Base-by-base conservation (phyloP, 768 basidiomycete species). In the Mrakia hoshinonis region DNA sequence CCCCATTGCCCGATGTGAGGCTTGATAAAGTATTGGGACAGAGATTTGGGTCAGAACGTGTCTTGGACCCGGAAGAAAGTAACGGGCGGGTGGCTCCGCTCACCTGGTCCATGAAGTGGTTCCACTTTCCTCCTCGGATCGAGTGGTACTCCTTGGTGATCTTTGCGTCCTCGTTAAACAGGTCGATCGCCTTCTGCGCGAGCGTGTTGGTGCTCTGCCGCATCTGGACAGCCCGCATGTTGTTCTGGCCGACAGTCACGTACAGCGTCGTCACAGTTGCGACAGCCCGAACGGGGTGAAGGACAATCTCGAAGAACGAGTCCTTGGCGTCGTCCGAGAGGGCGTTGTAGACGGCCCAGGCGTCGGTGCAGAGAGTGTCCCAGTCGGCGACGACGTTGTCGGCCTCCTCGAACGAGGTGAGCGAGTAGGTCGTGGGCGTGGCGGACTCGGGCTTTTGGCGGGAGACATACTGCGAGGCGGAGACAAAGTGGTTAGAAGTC, bases 291-390 rank as follows among this genome's bases (percentile, higher is more conserved):
- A 87, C 83, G 4, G 87, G 85, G 74, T 88, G 86, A 38, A 87
- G 86, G 1, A 90, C 83, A n/a, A 87, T 82, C 76, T 90, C 83
- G 83, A 85, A 89, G 81, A 85, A 90, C 0, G 88, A 84, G 1
- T 86, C 81, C 74, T 87, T 80, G 69, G 79, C 82, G 1, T 75
- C 80, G 22, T 79, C 71, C 0, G 84, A 77, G 6, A 89, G 79
- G n/a, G 78, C 79, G 75, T 86, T 81, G 77, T 85, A 87, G 7
- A 89, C 80, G 6, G 81, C 77, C 0, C 84, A 84, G 1, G 87
- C 86, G 46, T 63, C 61, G 13, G 47, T 15, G 12, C n/a, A n/a
- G 26, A 87, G 79, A 4, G 75, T 79, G 13, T 83, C 79, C 85
- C 87, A 88, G 22, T 79, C 81, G 11, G 79, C 79, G 47, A 85